Conservation (phyloP, 2,329 filamentous ascomycete species). For the Tolypocladium paradoxum region DNA sequence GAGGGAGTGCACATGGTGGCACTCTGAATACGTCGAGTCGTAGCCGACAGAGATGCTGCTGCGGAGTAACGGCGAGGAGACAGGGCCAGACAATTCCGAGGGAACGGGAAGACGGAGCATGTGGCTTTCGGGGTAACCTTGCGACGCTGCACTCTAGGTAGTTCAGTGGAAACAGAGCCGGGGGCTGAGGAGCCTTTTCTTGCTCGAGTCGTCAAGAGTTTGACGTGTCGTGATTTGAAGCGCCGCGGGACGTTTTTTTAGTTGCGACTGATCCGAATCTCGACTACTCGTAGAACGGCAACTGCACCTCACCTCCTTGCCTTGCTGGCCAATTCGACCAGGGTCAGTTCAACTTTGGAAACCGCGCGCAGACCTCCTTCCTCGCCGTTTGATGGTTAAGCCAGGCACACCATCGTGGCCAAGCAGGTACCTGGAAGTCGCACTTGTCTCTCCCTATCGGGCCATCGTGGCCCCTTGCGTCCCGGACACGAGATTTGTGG, state of each 20-base stretch:
- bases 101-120: background rate
- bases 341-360: background rate
- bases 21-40: background rate
- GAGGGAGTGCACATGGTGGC: background rate
- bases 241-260: too few relatives aligned
- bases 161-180: background rate
- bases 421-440: background rate
- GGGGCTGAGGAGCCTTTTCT: background rate
- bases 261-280: too few relatives aligned
- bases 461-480: background rate
- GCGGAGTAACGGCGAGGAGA: background rate
- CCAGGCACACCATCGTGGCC: background rate
- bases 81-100: background rate
- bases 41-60: too few relatives aligned
- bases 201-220: background rate
- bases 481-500: background rate
- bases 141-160: background rate
- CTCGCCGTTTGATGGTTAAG: background rate
- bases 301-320: background rate
- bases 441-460: background rate
- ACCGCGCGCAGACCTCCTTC: background rate
- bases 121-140: background rate
- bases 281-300: background rate
- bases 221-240: background rate
- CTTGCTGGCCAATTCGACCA: background rate